Conservation (phyloP, 1,284 basidiomycete species). For the Melampsora abietis-canadensis region DNA sequence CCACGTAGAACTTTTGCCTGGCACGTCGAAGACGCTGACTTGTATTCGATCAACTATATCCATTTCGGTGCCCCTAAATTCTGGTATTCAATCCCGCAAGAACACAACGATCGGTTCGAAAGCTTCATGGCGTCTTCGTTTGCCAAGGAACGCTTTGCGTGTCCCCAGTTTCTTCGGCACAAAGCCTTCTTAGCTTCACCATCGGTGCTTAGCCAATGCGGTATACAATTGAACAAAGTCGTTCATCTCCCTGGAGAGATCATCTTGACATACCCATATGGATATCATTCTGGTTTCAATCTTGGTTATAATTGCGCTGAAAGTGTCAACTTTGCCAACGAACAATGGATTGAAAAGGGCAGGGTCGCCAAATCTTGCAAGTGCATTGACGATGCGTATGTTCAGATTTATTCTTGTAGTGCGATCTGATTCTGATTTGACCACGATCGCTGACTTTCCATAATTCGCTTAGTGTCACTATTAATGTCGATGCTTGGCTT, state of each 20-base stretch:
- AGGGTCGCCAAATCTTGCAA: constrained; percentile 74
- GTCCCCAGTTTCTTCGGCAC: constrained; percentile 91
- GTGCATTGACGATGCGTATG: constrained; percentile 76
- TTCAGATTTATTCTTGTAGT: constrained; percentile 3
- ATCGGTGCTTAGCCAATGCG: constrained; percentile 70
- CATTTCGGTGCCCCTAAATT: constrained; percentile 94
- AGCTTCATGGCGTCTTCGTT: constrained; percentile 81
- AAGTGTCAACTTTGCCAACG: constrained; percentile 93
- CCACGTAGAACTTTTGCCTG: constrained; percentile 65
- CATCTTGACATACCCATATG: constrained; percentile 82
- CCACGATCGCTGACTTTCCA: background rate
- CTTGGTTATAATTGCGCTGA: constrained; percentile 96
- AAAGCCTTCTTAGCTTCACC: constrained; percentile 95
- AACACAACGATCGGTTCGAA: constrained; percentile 71
- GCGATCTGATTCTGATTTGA: background rate
- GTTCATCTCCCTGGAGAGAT: constrained; percentile 91
- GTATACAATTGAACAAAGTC: constrained; percentile 78
- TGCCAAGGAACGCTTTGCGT: constrained; percentile 74
- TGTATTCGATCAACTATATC: constrained; percentile 98
- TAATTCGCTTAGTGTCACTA: constrained; percentile 66
- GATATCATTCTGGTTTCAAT: constrained; percentile 94
- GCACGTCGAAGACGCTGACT: constrained; percentile 86
- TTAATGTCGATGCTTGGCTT: constrained; percentile 72
- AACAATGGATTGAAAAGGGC: constrained; percentile 89
- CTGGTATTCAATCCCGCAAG: constrained; percentile 95